Conservation (phyloP, 139 green algal genomes). For the Chlamydomonas asymmetrica region DNA sequence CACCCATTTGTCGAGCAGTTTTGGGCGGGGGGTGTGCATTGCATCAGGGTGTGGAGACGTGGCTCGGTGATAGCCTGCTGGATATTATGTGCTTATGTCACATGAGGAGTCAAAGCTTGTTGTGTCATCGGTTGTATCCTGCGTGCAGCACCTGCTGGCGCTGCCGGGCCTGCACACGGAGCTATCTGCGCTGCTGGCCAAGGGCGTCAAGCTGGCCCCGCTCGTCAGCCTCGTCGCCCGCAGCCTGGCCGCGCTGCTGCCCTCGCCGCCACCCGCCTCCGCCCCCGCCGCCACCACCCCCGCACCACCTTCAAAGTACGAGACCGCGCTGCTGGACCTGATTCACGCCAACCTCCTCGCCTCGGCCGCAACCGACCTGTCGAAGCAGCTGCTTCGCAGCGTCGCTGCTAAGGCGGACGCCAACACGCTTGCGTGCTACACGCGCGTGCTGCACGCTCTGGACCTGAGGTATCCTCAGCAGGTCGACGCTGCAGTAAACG, state of each 20-base stretch:
- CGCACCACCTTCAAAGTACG: no score
- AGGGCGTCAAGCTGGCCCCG: slow-evolving; percentile 26
- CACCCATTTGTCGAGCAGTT: no score
- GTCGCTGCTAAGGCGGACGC: not conserved
- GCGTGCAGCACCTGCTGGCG: slow-evolving; percentile 16
- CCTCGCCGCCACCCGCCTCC: not conserved
- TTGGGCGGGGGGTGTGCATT: no score
- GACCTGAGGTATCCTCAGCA: slow-evolving; percentile 51
- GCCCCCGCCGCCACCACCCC: not conserved
- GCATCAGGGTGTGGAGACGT: no score
- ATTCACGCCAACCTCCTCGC: no score
- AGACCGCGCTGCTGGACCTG: slow-evolving; percentile 32
- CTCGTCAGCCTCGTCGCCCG: slow-evolving; percentile 31
- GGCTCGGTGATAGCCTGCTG: no score
- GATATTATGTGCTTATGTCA: no score
- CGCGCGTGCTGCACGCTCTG: slow-evolving; percentile 40
- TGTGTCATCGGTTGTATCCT: no score
- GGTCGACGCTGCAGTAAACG: slow-evolving; percentile 52
- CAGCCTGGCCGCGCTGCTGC: slow-evolving; percentile 27
- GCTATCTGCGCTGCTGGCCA: slow-evolving; percentile 36
- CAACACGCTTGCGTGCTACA: no score
- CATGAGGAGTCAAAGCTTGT: no score
- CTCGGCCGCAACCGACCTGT: not conserved
- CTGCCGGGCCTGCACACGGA: slow-evolving; percentile 35
- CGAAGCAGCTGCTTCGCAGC: not conserved